Base-by-base conservation (phyloP, 2,329 filamentous ascomycete species). In the Aspergillus sclerotialis region DNA sequence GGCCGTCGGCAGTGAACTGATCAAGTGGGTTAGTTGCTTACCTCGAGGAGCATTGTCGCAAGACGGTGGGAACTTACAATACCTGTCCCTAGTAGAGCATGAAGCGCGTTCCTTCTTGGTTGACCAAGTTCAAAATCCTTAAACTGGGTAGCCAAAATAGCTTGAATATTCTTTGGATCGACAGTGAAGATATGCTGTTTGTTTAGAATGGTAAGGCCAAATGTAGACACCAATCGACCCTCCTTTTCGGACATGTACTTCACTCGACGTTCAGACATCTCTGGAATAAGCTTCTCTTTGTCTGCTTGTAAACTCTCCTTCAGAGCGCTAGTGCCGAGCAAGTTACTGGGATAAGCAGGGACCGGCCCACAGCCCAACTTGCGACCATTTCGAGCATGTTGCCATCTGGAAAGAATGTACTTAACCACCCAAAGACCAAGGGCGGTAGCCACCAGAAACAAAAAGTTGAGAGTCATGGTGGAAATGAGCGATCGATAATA, bases 81-180 rank as follows among this genome's bases (percentile, higher is more conserved):
- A 36, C 70, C 67, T 55, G 50, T 51, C 3, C 59, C 60, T 5
- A 65, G 37, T 29, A 64, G 38, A 3, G 52, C 57, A 28, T 48
- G 41, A 37, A 58, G 36, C 62, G 77, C 76, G 49, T 86, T 74
- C 15, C 83, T 84, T 13, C 94, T 66, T 43, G 85, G 61, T 42
- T 78, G 63, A 5, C 88, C 87, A 56, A 94, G 88, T 49, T 85
- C 87, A 51, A 81, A 94, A 49, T 92, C 83, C 38, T 66, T 66
- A 56, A 94, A 94, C 53, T 94, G 84, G 1, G 82, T 84, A 0
- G 87, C 84, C 9, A 94, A 67, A 14, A 94, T 70, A 13, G 88
- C 84, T 60, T 94, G 92, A 61, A 94, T 79, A 55, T 93, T 94
- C 36, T 55, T 55, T 3, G 61, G 61, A 11, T 65, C 62, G 14